phyloP scores from a whole-genome alignment of 306 rosid species.

The Cercis canadensis region DNA sequence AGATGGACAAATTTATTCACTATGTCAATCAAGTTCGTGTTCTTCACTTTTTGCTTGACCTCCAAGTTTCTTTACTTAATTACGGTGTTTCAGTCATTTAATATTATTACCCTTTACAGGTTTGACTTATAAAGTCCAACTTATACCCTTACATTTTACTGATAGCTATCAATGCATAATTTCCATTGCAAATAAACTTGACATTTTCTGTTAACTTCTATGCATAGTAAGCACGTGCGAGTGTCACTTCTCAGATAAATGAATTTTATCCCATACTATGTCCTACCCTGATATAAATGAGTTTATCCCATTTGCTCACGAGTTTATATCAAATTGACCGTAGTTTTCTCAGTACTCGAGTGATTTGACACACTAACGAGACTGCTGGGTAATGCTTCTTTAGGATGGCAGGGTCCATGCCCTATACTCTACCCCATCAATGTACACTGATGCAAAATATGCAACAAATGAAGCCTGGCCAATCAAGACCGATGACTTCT shows the following conservation, averaged over 20 bases:
- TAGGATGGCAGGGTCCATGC: slow-evolving; percentile 94
- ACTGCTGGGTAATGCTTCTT: slow-evolving; percentile 33
- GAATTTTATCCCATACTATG: too few species aligned
- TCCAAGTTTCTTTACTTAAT: slow-evolving; percentile 34
- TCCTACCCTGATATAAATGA: too few species aligned
- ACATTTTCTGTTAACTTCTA: too few species aligned
- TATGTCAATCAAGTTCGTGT: slow-evolving; percentile 77
- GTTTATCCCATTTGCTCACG: neutral
- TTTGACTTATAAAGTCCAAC: slow-evolving; percentile 4
- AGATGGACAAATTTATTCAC: slow-evolving; percentile 93
- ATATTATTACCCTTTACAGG: slow-evolving; percentile 6
- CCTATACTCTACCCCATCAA: slow-evolving; percentile 85
- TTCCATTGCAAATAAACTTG: too few species aligned
- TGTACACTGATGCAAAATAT: slow-evolving; percentile 84
- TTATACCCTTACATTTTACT: too few species aligned
- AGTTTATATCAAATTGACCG: slow-evolving; percentile 23
- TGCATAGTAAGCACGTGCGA: too few species aligned
- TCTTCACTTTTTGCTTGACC: slow-evolving; percentile 22
- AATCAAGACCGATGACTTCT: slow-evolving; percentile 77
- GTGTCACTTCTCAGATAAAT: too few species aligned
- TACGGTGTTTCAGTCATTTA: too few species aligned
- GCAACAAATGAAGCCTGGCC: slow-evolving; percentile 82
- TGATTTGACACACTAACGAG: slow-evolving; percentile 31
- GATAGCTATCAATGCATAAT: too few species aligned
- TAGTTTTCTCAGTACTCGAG: neutral